Evolutionary conservation across 805 yeast species (phyloP).

Genomic region (Candida berthetii): DNA sequence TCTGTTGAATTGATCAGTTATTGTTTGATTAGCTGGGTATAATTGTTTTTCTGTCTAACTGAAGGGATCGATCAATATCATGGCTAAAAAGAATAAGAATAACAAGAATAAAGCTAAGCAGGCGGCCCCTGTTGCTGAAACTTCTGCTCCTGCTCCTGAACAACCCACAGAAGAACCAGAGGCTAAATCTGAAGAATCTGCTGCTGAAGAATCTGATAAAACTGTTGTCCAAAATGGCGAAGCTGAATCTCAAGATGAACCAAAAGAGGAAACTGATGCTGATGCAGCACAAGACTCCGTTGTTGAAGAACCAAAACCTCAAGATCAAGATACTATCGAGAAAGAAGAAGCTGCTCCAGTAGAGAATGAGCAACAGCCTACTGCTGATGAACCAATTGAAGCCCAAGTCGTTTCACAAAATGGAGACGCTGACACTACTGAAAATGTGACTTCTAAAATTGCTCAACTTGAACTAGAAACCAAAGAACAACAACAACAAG

Average conservation of each 20-base stretch:
- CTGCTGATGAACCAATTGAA: neutral
- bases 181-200: neutral
- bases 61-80: no score
- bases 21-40: no score
- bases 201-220: neutral
- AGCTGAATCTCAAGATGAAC: neutral
- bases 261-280: neutral
- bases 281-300: no score
- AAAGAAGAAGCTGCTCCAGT: neutral
- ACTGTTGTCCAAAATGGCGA: neutral
- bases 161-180: neutral
- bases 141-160: neutral
- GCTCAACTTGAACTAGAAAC: no score
- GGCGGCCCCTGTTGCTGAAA: neutral
- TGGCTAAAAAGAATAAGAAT: neutral
- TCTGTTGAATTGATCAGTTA: no score
- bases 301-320: neutral
- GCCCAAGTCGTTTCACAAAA: neutral
- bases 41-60: no score
- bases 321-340: neutral
- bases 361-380: no score
- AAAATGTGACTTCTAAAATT: no score
- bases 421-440: no score
- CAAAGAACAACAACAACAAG: constrained; percentile 17
- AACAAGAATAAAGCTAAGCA: neutral